Evolutionary conservation across 169 alveolate genomes (phyloP).

Genomic region (Plasmodium gaboni): DNA sequence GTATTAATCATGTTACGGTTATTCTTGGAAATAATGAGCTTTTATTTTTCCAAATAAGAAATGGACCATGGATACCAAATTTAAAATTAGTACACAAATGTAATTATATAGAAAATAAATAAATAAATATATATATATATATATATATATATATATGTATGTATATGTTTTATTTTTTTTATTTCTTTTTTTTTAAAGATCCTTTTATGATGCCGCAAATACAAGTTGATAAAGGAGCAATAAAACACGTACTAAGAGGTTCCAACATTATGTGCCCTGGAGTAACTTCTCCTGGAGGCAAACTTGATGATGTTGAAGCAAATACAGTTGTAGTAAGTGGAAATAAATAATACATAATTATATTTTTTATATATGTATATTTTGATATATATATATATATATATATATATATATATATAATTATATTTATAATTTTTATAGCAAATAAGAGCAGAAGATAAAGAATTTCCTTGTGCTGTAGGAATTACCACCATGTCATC

Average conservation of each 20-base stretch:
- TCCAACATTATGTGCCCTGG: conserved; percentile 98
- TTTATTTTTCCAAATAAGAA: conserved; percentile 91
- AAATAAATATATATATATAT: neutral
- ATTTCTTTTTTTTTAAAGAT: conserved; percentile 79
- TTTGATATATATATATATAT: conserved; percentile 25
- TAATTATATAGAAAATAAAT: conserved; percentile 13
- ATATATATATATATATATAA: neutral
- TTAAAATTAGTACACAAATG: conserved; percentile 95
- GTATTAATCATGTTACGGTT: conserved; percentile 88
- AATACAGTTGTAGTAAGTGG: conserved; percentile 86
- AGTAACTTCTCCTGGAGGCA: conserved; percentile 96
- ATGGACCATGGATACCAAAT: conserved; percentile 96
- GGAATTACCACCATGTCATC: conserved; percentile 96
- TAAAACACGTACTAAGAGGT: conserved; percentile 95
- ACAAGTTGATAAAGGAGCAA: conserved; percentile 97
- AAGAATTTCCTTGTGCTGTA: conserved; percentile 95
- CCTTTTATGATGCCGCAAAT: conserved; percentile 97
- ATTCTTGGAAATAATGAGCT: conserved; percentile 86
- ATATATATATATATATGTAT: no score
- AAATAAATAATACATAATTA: neutral
- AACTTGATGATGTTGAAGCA: conserved; percentile 92
- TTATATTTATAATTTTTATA: conserved; percentile 30
- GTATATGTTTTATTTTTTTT: no score
- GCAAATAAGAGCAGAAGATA: conserved; percentile 94
- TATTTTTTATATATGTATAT: conserved; percentile 26